A percentile compares a stretch with the other conserved stretches of the same genome.
Conservation (phyloP, 2,329 filamentous ascomycete genomes). For the Microsporum ferrugineum region DNA sequence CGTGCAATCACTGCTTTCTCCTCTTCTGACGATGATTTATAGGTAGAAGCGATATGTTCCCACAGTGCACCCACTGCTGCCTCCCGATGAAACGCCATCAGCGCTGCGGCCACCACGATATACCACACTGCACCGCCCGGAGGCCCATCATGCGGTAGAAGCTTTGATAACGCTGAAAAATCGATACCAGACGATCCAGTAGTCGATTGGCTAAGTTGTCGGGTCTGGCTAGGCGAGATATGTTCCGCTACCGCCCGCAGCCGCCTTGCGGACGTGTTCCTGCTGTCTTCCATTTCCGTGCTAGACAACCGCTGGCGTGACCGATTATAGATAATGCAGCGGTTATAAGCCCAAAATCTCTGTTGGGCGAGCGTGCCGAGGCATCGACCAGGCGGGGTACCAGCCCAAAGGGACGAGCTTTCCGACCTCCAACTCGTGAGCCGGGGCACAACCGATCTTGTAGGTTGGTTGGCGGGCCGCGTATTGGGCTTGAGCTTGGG, state of each 20-base stretch:
- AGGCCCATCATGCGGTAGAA: constrained; percentile 7
- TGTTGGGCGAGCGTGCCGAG: not conserved
- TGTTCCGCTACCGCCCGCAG: not conserved
- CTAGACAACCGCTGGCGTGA: not conserved
- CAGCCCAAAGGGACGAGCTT: not conserved
- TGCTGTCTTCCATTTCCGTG: not conserved
- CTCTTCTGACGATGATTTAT: not conserved
- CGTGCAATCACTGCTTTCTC: constrained; percentile 15
- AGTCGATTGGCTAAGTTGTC: not conserved
- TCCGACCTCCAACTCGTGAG: not conserved
- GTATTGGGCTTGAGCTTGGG: not conserved
- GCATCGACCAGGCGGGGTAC: not conserved
- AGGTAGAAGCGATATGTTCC: constrained; percentile 15
- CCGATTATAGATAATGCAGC: not conserved
- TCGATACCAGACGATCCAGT: constrained; percentile 1
- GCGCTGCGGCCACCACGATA: constrained; percentile 18
- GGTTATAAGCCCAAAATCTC: not conserved
- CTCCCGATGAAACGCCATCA: constrained; percentile 20
- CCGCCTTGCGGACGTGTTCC: not conserved
- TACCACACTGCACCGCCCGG: constrained; percentile 17
- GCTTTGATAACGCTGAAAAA: constrained; percentile 5
- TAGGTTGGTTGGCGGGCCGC: not conserved
- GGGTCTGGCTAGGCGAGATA: not conserved
- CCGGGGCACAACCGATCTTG: not conserved
- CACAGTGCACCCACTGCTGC: constrained; percentile 18